Base-by-base conservation (phyloP, 805 yeast genomes). In the Wickerhamomyces sydowiorum region DNA sequence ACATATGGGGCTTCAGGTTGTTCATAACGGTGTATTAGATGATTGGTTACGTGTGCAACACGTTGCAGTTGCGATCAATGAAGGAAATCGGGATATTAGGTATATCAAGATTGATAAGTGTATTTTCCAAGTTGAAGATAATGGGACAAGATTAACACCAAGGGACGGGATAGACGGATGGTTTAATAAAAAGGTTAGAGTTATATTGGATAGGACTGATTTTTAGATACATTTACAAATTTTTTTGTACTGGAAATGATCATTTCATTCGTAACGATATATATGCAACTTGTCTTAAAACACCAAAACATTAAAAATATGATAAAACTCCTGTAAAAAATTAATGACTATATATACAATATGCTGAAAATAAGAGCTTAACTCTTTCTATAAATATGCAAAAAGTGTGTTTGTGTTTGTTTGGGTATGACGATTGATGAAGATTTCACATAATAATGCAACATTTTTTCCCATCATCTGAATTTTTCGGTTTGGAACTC, bases 11-110 rank as follows among this genome's bases (percentile, higher is more conserved):
- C 57, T 75, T 19, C 80, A 76, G 13, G 73, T 70, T 57, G 61
- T 66, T 2, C 76, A 76, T 51, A 78, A 78, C 10, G 74, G 76
- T 5, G 63, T 78, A 4, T 69, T 67, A 52, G 83, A 78, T 53
- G 74, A 72, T 44, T 77, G 82, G 82, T 66, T 67, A 45, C 65
- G 75, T 42, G 76, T 77, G 2, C 78, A 74, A 48, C 78, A 74
- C 48, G 69, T 75, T 7, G 83, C 81, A 1, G 46, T 61, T 32
- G 59, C 65, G 6, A 67, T 73, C 41, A 49, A 61, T 25, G 45
- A 61, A 18, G 42, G 50, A 9, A 67, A 62, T 44, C 30, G 29
- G 0, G 29, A 40, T 2, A 48, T 78, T 25, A 39, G 52, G 38
- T 76, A 72, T 47, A 63, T 78, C 17, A 65, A 75, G 44, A 68